Conservation (phyloP, 768 basidiomycete genomes). For the Megacollybia marginata region DNA sequence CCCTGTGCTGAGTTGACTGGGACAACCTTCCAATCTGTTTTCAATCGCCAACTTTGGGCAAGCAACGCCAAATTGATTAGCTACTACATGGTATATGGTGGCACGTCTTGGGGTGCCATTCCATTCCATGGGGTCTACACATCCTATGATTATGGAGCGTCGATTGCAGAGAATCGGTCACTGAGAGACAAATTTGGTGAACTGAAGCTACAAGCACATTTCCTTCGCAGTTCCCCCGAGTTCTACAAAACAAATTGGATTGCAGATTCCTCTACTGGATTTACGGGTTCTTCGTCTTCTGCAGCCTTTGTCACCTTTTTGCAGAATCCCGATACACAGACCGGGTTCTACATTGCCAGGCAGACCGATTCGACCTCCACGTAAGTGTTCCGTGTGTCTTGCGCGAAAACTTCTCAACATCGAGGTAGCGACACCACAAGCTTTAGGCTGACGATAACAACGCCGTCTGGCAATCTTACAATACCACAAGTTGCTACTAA, state of each 20-base stretch:
- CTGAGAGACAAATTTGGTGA: constrained; percentile 67
- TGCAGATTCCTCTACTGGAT: constrained; percentile 49
- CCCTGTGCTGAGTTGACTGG: constrained; percentile 63
- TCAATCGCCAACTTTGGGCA: constrained; percentile 73
- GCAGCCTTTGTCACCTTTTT: constrained; percentile 55
- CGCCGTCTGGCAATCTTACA: constrained; percentile 40
- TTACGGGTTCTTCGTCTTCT: constrained; percentile 17
- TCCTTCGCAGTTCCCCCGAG: constrained; percentile 71
- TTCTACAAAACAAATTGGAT: constrained; percentile 78
- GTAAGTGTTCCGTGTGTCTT: constrained; percentile 28
- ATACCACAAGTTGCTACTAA: constrained; percentile 47
- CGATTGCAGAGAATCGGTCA: constrained; percentile 61
- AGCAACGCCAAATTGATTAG: constrained; percentile 76
- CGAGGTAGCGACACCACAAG: constrained; percentile 31
- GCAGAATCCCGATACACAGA: constrained; percentile 56
- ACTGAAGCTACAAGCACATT: constrained; percentile 70
- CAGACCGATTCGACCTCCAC: constrained; percentile 61
- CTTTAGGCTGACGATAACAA: constrained; percentile 58
- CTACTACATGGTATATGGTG: constrained; percentile 84
- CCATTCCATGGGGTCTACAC: constrained; percentile 37
- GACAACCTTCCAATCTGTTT: constrained; percentile 70
- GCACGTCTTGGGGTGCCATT: constrained; percentile 80
- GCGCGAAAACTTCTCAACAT: background rate
- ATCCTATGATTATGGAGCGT: constrained; percentile 78
- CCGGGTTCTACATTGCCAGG: constrained; percentile 65